Conservation (phyloP, 176 grass and related monocot species). For the Calamus simplicifolius region DNA sequence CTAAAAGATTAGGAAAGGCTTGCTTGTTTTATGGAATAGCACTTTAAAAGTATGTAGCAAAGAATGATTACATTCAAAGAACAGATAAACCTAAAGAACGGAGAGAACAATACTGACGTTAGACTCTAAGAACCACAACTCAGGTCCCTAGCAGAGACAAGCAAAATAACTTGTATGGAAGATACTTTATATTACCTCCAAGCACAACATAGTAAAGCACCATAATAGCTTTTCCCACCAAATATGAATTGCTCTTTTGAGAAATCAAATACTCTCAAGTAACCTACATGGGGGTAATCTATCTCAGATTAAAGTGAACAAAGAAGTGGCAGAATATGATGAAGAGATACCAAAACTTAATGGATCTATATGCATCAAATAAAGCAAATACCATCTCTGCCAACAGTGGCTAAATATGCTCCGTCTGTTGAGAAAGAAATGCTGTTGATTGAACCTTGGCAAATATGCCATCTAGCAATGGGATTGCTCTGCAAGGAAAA, state of each 20-base stretch:
- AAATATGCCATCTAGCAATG: slow-evolving; percentile 90
- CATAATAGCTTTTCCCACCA: slow-evolving; percentile 22
- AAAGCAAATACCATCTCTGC: slow-evolving; percentile 73
- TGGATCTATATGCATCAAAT: slow-evolving; percentile 2
- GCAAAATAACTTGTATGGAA: slow-evolving; percentile 16
- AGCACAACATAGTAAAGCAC: slow-evolving; percentile 15
- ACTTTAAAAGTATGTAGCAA: too few species aligned
- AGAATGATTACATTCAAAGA: too few species aligned
- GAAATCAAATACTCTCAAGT: slow-evolving; percentile 17
- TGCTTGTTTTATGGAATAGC: too few species aligned
- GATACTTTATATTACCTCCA: slow-evolving; percentile 68
- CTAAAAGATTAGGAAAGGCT: too few species aligned
- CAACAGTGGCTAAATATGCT: slow-evolving; percentile 76
- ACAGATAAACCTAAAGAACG: too few species aligned
- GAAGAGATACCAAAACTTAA: background rate
- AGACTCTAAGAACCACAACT: too few species aligned
- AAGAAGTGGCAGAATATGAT: background rate
- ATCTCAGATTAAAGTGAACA: slow-evolving; percentile 3
- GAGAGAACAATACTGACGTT: too few species aligned
- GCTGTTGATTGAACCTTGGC: slow-evolving; percentile 80
- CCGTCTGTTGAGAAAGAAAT: slow-evolving; percentile 88
- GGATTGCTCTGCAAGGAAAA: slow-evolving; percentile 72
- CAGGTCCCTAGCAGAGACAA: too few species aligned
- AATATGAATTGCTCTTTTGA: slow-evolving; percentile 11
- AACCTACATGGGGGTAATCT: slow-evolving; percentile 6